phyloP scores from a whole-genome alignment of 306 rosid genomes.

The Myrica gale region DNA sequence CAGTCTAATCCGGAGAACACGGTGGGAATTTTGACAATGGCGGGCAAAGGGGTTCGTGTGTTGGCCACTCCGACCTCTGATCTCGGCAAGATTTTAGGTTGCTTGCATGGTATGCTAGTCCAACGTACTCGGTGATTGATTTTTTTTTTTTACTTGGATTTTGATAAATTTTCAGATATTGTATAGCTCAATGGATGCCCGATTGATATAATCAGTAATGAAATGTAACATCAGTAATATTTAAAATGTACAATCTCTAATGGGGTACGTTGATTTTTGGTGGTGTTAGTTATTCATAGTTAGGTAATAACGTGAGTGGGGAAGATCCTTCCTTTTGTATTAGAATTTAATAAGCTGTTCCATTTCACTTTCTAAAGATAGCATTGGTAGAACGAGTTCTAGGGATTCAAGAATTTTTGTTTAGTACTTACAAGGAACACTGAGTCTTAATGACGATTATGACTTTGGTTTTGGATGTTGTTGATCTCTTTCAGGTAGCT shows the following conservation, averaged over 20 bases:
- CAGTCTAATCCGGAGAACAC: slow-evolving; percentile 90
- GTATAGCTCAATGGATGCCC: too few species aligned
- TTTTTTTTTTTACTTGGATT: not conserved
- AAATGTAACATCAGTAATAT: too few species aligned
- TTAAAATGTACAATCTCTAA: too few species aligned
- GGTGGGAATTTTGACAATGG: slow-evolving; percentile 90
- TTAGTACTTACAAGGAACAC: not conserved
- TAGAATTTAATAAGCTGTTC: not conserved
- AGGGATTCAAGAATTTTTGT: not conserved
- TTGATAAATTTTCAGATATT: not conserved
- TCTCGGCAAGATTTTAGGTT: slow-evolving; percentile 60
- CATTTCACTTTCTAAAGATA: not conserved
- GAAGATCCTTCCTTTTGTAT: not conserved
- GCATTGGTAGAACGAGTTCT: not conserved
- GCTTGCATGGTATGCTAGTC: slow-evolving; percentile 69
- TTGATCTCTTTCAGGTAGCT: not conserved
- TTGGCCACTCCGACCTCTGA: slow-evolving; percentile 48
- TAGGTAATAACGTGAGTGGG: not conserved
- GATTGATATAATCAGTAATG: too few species aligned
- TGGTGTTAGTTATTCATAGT: not conserved
- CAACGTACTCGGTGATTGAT: not conserved
- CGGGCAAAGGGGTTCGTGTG: slow-evolving; percentile 83
- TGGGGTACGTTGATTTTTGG: not conserved
- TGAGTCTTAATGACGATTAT: not conserved
- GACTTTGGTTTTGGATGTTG: not conserved